Base-by-base conservation (phyloP, 495 filamentous ascomycete genomes). In the Venustampulla echinocandica region DNA sequence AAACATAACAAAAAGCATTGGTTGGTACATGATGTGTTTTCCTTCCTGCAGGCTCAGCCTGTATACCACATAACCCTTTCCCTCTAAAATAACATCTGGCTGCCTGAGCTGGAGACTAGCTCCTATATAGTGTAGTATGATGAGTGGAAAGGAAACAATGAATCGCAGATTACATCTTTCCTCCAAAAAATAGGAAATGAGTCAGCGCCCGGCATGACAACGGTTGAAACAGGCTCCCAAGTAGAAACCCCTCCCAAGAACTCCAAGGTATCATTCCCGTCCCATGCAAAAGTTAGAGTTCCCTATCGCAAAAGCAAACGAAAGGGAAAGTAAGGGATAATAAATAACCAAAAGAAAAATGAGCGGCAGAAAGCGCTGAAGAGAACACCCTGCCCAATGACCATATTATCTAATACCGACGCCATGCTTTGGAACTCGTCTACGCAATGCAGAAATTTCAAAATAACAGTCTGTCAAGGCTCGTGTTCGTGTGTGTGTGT, bases 191-290 rank as follows among this genome's bases (percentile, higher is more conserved):
- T 14, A 22, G 41, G 46, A 23, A 48, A 46, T 37, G 22, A 27
- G 34, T 46, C 13, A 46, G 28, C 32, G 19, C 20, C 37, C 22
- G 18, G 18, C 19, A 4, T 33, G 10, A 36, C 6, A 30, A 15
- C 32, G n/a, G n/a, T n/a, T n/a, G n/a, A n/a, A n/a, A n/a, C n/a
- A n/a, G n/a, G n/a, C n/a, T 6, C 37, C 37, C 9, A 10, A 37
- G 15, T 37, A 21, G 11, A 38, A 17, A 40, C 42, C 44, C 35
- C 49, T 49, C 56, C 49, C 52, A 52, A 33, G 45, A 51, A 55
- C 48, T 52, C 49, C 52, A 24, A 53, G 52, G 56, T 59, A 59
- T 55, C 52, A 43, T 59, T 45, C 47, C 49, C 52, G 21, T 53
- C 45, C 51, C 45, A 55, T 59, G 51, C 49, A 49, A 50, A 21